Evolutionary conservation across 2,329 filamentous ascomycete species (phyloP), one percentile per base, ranked within the genome.

Genomic region (Raffaelea deltoideospora): DNA sequence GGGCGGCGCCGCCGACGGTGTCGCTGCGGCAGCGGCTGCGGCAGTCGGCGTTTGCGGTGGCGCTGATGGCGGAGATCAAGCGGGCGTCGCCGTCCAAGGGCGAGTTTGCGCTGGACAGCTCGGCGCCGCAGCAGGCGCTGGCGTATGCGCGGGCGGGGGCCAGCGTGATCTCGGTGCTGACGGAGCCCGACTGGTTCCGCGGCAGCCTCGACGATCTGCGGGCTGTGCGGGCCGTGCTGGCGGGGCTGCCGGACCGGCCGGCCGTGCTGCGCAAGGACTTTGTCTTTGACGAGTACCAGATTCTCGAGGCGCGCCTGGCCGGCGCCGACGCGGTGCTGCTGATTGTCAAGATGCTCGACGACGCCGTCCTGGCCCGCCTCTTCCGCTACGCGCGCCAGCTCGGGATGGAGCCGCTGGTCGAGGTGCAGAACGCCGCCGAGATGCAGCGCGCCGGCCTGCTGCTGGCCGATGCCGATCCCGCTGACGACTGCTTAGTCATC

Each of bases 181-280:
- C 90, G 0, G 90, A 98, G 58, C 90, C 92, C 0, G 82, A 96
- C 52, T 98, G 90, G 90, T 98, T 98, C 67, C 96, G 95, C 61
- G 90, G 90, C 33, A 93, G 81, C 57, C 87, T 98, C 42, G 88
- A 98, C 40, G 90, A 98, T 53, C 63, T 98, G 37, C 75, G 82
- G 41, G 76, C 79, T 24, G 90, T 96, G 22, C 76, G 90, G 31
- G 82, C 88, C 56, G 86, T 83, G 34, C 63, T 98, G n/a, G 75
- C 86, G 48, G 79, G 81, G 11, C 86, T 98, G 78, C 79, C 84
- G 2, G 92, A 95, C 53, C 72, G 90, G 36, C 92, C 90, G 3
- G 92, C 88, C 2, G 72, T 98, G 11, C 63, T 98, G 22, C 77
- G 92, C 19, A 98, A 98, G 54, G 90, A 98, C 49, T 98, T 98